Conservation (phyloP, 176 grass and related monocot species). For the Puya raimondii region DNA sequence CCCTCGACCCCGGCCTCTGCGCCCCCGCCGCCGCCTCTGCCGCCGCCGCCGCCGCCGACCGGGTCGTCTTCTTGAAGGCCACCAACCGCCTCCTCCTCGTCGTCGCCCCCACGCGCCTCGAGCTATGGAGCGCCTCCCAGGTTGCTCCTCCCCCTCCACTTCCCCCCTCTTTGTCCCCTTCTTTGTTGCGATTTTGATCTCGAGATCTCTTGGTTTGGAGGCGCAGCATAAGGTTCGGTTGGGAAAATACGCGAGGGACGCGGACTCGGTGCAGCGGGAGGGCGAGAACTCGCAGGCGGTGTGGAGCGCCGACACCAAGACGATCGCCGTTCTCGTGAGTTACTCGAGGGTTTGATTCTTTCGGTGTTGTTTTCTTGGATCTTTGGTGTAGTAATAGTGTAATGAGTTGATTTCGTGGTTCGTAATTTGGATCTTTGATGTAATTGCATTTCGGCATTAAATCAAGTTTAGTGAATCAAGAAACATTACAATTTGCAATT, state of each 20-base stretch:
- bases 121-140: conserved; percentile 82
- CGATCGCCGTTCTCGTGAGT: conserved; percentile 76
- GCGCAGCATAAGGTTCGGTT: conserved; percentile 66
- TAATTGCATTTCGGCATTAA: no score
- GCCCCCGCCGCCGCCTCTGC: conserved; percentile 20
- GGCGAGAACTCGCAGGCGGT: conserved; percentile 72
- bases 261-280: conserved; percentile 42
- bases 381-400: background rate
- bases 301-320: conserved; percentile 88
- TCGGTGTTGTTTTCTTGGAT: background rate
- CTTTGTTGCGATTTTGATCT: background rate
- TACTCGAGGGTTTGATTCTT: background rate
- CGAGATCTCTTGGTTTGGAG: background rate
- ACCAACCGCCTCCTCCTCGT: conserved; percentile 61
- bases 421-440: no score
- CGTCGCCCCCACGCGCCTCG: conserved; percentile 72
- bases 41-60: conserved; percentile 33
- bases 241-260: conserved; percentile 51
- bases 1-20: conserved; percentile 43
- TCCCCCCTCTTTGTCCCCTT: background rate
- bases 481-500: no score
- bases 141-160: background rate
- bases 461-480: no score
- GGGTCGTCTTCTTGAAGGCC: conserved; percentile 77
- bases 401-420: background rate